A percentile compares a stretch with the other conserved stretches of the same genome.
Evolutionary conservation across 805 yeast genomes (phyloP).

Genomic region (Brettanomyces custersianus): DNA sequence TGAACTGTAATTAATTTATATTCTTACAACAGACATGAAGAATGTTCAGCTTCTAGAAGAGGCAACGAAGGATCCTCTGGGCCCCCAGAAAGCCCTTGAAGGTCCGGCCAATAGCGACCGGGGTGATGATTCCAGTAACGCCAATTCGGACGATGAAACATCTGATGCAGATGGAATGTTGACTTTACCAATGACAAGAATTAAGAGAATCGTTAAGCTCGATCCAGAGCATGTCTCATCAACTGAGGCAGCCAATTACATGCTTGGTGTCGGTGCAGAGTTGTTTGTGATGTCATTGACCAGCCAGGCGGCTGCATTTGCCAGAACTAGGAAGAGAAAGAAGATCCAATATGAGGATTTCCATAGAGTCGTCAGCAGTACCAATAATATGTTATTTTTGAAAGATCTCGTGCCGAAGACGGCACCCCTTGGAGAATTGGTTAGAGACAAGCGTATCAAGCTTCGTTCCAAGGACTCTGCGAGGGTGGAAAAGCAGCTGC

Average conservation of each 20-base stretch:
- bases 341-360: constrained; percentile 65
- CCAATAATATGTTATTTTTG: constrained; percentile 55
- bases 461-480: too few species aligned
- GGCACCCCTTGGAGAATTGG: constrained; percentile 38
- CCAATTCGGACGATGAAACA: not conserved
- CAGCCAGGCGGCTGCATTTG: constrained; percentile 59
- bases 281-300: constrained; percentile 60
- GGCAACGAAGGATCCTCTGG: constrained; percentile 1
- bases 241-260: constrained; percentile 63
- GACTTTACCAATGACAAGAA: constrained; percentile 53
- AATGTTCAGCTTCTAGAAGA: not conserved
- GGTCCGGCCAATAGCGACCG: not conserved
- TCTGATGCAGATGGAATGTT: constrained; percentile 10
- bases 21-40: not conserved
- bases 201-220: constrained; percentile 62
- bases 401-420: constrained; percentile 62
- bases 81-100: not conserved
- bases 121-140: not conserved
- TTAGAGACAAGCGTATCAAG: constrained; percentile 33
- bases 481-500: too few species aligned
- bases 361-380: constrained; percentile 49
- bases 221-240: constrained; percentile 67
- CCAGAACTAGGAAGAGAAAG: constrained; percentile 59
- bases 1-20: too few species aligned
- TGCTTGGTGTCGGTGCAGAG: constrained; percentile 73